A percentile compares a stretch with the other conserved stretches of the same genome.
These are phyloP conservation scores for Lepidium africanum DNA, from an alignment of 345 rosid species.

Conservation along the genomic window DNA sequence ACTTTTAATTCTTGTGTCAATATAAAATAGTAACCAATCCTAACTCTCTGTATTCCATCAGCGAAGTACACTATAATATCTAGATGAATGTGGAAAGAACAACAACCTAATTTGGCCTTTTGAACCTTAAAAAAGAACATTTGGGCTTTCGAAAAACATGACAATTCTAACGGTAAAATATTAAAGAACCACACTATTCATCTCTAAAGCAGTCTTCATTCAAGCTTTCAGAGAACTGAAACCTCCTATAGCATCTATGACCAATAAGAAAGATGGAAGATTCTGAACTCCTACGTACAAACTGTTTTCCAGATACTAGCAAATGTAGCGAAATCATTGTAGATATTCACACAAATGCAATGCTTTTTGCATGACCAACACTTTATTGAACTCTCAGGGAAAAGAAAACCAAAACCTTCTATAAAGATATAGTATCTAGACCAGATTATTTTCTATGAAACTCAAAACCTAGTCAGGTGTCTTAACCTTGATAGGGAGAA, in stretches of 20 bases:
- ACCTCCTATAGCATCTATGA: neutral
- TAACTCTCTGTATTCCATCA: no score
- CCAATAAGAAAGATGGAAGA: neutral
- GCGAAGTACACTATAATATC: neutral
- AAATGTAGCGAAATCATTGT: neutral
- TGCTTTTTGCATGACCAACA: neutral
- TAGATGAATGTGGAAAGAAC: neutral
- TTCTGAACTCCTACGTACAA: neutral
- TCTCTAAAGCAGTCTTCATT: neutral
- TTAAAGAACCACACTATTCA: neutral
- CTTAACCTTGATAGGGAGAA: no score
- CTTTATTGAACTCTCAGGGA: neutral
- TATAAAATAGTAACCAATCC: no score
- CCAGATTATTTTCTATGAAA: no score
- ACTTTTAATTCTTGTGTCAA: no score
- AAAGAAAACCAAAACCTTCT: neutral
- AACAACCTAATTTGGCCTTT: neutral
- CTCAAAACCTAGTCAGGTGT: no score
- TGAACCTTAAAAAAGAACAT: no score
- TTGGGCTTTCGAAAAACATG: neutral
- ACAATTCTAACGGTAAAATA: neutral
- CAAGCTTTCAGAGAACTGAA: neutral
- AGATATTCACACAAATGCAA: neutral
- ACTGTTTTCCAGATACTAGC: neutral
- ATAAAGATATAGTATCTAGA: no score